Base-by-base conservation (phyloP, 2,329 filamentous ascomycete species). In the Epichloe gansuensis region DNA sequence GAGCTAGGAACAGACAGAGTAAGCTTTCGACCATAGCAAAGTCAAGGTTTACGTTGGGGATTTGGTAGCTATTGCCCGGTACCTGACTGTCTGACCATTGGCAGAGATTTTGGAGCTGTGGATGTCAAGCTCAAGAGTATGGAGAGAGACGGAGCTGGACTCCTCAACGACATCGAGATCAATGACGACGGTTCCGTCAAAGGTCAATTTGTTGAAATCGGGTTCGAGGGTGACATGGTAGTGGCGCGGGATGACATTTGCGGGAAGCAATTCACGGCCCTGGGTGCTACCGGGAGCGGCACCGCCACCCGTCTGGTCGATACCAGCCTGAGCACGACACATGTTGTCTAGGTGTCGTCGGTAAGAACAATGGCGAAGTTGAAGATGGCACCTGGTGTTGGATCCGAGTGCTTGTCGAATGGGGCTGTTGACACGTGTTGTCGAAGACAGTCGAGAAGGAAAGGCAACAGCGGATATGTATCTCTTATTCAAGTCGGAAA, bases 181-280 rank as follows among this genome's bases (percentile, higher is more conserved):
- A 64, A 97, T 91, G 54, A 82, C 71, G 50, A 77, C 90, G 11
- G 78, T 85, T 59, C 91, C 91, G 55, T 91, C 80, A 67, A 91
- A 97, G 58, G 82, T 89, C 70, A 93, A 89, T 58, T 85, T 90
- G 61, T 86, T 78, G 61, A 97, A 87, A 73, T 96, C 82, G 52
- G 91, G 90, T 73, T 97, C 93, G 57, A 97, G 77, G 1, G 88
- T 93, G 61, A 97, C 72, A 68, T 95, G 82, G 72, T 97, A 97
- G 73, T 97, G 90, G 41, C 78, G 72, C n/a, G 91, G 91, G 68
- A 91, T 86, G 63, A 96, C 89, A 65, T 96, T 95, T 70, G 84
- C 83, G 50, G 91, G 93, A 61, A 97, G 78, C 59, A 97, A 85
- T 74, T 95, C 86, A 62, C 91, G 84, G 41, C 59, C 62, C 17